phyloP scores from a whole-genome alignment of 805 yeast genomes.

The Isabelozyma rhagii region DNA sequence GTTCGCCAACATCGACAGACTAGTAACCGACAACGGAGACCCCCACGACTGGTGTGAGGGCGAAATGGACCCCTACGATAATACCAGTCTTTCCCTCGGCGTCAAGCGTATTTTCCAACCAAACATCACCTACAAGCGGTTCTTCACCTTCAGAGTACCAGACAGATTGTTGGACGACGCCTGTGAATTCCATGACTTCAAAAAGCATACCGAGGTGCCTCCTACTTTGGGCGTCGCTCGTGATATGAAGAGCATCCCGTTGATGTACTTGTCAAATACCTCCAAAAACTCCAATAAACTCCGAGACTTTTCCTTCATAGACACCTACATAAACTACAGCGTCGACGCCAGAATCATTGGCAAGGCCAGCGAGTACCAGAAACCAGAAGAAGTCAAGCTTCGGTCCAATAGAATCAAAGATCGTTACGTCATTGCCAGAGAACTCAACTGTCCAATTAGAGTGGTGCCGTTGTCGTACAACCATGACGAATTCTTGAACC shows the following conservation, averaged over 20 bases:
- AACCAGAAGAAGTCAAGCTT: conserved; percentile 8
- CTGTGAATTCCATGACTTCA: conserved; percentile 33
- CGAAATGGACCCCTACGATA: conserved; percentile 41
- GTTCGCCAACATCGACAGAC: conserved; percentile 40
- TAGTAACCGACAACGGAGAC: conserved; percentile 36
- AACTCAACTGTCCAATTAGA: conserved; percentile 29
- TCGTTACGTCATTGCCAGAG: conserved; percentile 36
- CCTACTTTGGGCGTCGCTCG: conserved; percentile 35
- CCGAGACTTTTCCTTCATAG: conserved; percentile 34
- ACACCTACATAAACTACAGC: conserved; percentile 32
- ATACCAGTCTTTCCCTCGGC: conserved; percentile 31
- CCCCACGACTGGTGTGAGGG: conserved; percentile 47
- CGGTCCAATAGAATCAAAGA: conserved; percentile 11
- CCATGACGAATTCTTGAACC: conserved; percentile 5
- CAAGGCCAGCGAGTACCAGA: conserved; percentile 32
- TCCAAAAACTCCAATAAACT: conserved; percentile 13
- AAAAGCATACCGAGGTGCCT: conserved; percentile 33
- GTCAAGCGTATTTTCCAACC: conserved; percentile 37
- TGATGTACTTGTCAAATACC: conserved; percentile 17
- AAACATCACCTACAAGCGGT: conserved; percentile 36
- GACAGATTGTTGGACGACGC: conserved; percentile 39
- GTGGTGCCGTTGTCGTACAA: conserved; percentile 28
- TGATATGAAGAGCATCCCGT: conserved; percentile 16
- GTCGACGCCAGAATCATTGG: conserved; percentile 41
- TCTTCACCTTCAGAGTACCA: conserved; percentile 39